phyloP scores from a whole-genome alignment of 306 rosid species.

The Glycyrrhiza uralensis region DNA sequence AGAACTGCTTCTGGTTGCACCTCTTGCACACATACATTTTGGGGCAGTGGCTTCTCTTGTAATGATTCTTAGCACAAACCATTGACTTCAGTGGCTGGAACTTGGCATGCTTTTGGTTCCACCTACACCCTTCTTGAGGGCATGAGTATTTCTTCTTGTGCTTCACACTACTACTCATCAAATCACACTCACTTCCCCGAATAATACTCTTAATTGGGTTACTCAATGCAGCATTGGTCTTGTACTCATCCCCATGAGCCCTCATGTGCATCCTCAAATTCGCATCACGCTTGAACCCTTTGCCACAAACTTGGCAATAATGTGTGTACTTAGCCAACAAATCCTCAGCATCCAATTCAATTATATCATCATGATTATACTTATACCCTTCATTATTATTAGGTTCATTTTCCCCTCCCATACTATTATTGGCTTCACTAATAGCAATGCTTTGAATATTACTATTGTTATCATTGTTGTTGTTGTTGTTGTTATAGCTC shows the following conservation, averaged over 20 bases:
- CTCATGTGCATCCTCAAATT: constrained; percentile 98
- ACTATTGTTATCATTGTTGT: not conserved
- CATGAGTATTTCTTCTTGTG: constrained; percentile 80
- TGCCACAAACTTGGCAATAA: constrained; percentile 84
- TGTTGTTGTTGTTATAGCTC: constrained; percentile 22
- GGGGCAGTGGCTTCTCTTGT: constrained; percentile 92
- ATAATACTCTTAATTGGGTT: constrained; percentile 68
- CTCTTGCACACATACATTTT: constrained; percentile 92
- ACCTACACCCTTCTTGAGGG: constrained; percentile 88
- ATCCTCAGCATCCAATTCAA: constrained; percentile 66
- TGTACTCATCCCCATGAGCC: constrained; percentile 94
- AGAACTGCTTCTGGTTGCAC: constrained; percentile 80
- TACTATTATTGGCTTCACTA: constrained; percentile 24
- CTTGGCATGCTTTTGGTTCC: constrained; percentile 76
- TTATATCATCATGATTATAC: constrained; percentile 26
- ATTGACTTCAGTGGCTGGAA: constrained; percentile 90
- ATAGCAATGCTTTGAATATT: constrained; percentile 14
- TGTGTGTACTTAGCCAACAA: constrained; percentile 91
- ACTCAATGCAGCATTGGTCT: constrained; percentile 66
- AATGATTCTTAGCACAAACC: constrained; percentile 92
- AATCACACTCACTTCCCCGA: constrained; percentile 20
- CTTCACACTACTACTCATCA: constrained; percentile 14
- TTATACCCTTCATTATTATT: not conserved
- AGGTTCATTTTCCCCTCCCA: not conserved
- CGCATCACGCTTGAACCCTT: constrained; percentile 90